These are phyloP conservation scores for Carpinus fangiana DNA, from an alignment of 306 rosid species.

Conservation along the genomic window DNA sequence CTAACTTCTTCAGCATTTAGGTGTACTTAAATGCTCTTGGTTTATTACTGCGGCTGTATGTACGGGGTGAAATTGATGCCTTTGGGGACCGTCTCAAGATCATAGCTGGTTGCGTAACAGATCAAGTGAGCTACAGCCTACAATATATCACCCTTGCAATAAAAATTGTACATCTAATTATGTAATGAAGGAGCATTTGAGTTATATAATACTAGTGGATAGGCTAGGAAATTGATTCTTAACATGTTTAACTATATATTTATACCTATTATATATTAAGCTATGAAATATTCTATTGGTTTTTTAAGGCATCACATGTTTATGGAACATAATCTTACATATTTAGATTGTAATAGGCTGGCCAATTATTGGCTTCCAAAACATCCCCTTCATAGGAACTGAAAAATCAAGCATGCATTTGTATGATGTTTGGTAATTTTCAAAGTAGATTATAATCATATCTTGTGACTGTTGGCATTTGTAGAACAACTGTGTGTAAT, in stretches of 20 bases:
- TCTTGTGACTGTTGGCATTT: not conserved
- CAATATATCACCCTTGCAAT: not conserved
- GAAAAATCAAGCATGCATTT: not conserved
- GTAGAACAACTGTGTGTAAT: not conserved
- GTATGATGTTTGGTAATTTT: not conserved
- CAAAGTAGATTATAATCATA: not conserved
- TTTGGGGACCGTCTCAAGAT: slow-evolving; percentile 56
- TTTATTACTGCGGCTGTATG: slow-evolving; percentile 62
- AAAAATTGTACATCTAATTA: not conserved
- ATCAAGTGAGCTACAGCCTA: slow-evolving; percentile 53
- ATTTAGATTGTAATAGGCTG: not conserved
- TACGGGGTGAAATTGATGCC: slow-evolving; percentile 52
- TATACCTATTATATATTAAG: not conserved
- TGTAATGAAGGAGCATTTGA: slow-evolving; percentile 4
- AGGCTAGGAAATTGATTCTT: not conserved
- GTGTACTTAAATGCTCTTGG: slow-evolving; percentile 82
- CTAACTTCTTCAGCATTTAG: slow-evolving; percentile 42
- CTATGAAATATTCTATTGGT: not conserved
- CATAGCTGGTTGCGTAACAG: slow-evolving; percentile 48
- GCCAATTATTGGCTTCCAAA: not conserved
- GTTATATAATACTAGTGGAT: not conserved
- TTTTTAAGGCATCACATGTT: not conserved
- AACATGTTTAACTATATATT: not conserved
- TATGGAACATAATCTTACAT: not conserved
- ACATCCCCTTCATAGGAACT: not conserved